A percentile compares a stretch with the other conserved stretches of the same genome.
Evolutionary conservation across 345 rosid species (phyloP).

Genomic region (Litchi chinensis): DNA sequence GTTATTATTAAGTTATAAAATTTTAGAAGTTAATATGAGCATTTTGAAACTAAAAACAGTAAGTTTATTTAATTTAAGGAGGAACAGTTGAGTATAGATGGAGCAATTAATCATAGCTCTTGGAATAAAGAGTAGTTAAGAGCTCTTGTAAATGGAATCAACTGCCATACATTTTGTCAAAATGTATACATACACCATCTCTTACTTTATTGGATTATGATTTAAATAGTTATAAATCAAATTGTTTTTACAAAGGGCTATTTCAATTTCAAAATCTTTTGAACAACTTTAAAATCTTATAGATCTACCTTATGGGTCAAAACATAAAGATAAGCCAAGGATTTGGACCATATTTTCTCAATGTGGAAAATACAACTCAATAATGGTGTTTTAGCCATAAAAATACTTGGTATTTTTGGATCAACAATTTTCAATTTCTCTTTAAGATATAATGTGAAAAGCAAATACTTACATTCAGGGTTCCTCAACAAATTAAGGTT

Average conservation of each 20-base stretch:
- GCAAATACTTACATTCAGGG: too few relatives aligned
- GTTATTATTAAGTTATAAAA: too few relatives aligned
- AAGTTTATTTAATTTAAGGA: too few relatives aligned
- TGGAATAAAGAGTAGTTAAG: conserved; percentile 1
- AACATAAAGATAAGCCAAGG: background rate
- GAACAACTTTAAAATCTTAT: background rate
- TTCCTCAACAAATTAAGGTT: too few relatives aligned
- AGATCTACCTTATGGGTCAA: background rate
- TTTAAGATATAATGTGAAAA: too few relatives aligned
- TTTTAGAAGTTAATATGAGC: too few relatives aligned
- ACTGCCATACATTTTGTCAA: background rate
- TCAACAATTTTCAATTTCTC: background rate
- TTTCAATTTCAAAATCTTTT: background rate
- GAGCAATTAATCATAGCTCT: background rate
- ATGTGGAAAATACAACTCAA: background rate
- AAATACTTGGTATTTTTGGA: background rate
- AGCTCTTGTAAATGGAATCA: conserved; percentile 13
- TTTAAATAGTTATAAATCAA: background rate
- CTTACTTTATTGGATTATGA: background rate
- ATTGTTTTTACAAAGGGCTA: background rate
- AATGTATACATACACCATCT: background rate
- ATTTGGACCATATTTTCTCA: background rate
- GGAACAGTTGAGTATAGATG: too few relatives aligned
- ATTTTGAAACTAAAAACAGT: too few relatives aligned
- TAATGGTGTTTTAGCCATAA: background rate